Base-by-base conservation (phyloP, 768 basidiomycete species). In the Russula earlei region DNA sequence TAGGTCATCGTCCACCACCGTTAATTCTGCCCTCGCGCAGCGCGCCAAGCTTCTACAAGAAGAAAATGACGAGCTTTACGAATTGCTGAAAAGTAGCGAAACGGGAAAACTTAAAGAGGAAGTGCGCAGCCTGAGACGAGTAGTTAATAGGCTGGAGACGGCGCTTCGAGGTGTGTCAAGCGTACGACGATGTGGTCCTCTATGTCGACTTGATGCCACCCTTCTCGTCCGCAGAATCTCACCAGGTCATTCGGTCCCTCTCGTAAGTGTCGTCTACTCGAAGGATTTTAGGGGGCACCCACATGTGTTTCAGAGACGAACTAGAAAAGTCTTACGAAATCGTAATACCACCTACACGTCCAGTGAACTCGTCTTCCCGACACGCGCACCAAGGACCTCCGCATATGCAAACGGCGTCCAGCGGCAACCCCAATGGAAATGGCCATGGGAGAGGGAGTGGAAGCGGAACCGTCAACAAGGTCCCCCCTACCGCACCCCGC, bases 31-130 rank as follows among this genome's bases (percentile, higher is more conserved):
- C 0, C 75, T 92, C 55, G 85, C 80, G 0, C 88, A 91, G 64
- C 76, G 87, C 45, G 78, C 80, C 25, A 80, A 80, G 46, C 68
- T 83, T 17, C 72, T 92, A 10, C 90, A 92, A 66, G 85, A 90
- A 54, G 90, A 92, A 68, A 92, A 92, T 57, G 88, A 92, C 62
- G 90, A 92, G 60, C 68, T 92, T 17, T 92, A 91, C 66, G 79
- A 82, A 47, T 70, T 91, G 10, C 70, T 92, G 53, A 85, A 81
- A 67, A 74, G 74, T 24, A 80, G 84, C 38, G 89, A 92, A 69
- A 85, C 86, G 0, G 89, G 88, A 5, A 83, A 79, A 66, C 66
- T 92, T 59, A 89, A 89, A 67, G 90, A 91, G 65, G 87, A 92
- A 67, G 85, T 85, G 11, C 78, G 80, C 46, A 80, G 80, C 7